Conservation (phyloP, 805 yeast species). For the Starmerella geochares region DNA sequence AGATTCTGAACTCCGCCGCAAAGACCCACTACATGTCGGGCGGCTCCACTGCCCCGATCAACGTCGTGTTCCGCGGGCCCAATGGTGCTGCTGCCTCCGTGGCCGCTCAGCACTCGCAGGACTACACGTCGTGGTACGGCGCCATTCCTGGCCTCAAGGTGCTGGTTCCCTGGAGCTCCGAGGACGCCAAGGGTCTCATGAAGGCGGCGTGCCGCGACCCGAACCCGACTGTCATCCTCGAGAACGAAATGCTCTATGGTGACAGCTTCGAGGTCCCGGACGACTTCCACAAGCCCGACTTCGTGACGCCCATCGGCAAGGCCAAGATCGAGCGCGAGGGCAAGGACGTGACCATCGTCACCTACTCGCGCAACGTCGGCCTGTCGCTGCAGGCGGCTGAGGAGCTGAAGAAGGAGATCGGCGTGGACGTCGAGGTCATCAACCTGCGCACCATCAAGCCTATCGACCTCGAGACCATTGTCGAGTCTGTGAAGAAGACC, state of each 20-base stretch:
- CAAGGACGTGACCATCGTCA: slow-evolving; percentile 74
- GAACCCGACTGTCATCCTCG: slow-evolving; percentile 91
- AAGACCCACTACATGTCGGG: slow-evolving; percentile 99
- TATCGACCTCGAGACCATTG: slow-evolving; percentile 75
- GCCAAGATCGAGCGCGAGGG: slow-evolving; percentile 95
- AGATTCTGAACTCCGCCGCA: slow-evolving; percentile 96
- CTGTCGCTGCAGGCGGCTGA: slow-evolving; percentile 87
- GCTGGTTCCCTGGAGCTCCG: slow-evolving; percentile 87
- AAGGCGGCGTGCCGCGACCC: slow-evolving; percentile 98
- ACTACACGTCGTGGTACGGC: slow-evolving; percentile 96
- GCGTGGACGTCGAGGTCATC: slow-evolving; percentile 83
- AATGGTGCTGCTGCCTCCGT: slow-evolving; percentile 99
- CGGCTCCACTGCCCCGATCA: slow-evolving; percentile 86
- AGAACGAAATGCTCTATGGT: slow-evolving; percentile 91
- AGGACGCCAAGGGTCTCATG: slow-evolving; percentile 88
- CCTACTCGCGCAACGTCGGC: slow-evolving; percentile 85
- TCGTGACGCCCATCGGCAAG: slow-evolving; percentile 82
- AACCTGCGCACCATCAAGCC: slow-evolving; percentile 97
- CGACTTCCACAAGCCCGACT: slow-evolving; percentile 81
- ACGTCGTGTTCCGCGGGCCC: slow-evolving; percentile 97
- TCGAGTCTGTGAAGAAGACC: slow-evolving; percentile 88
- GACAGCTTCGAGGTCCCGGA: slow-evolving; percentile 81
- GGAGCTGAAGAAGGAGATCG: slow-evolving; percentile 67
- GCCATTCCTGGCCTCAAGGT: slow-evolving; percentile 97
- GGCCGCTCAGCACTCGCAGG: slow-evolving; percentile 98